These are phyloP conservation scores for Chytriomyces sp. DNA, from an alignment of 192 early-diverging fungal species.

Conservation along the genomic window DNA sequence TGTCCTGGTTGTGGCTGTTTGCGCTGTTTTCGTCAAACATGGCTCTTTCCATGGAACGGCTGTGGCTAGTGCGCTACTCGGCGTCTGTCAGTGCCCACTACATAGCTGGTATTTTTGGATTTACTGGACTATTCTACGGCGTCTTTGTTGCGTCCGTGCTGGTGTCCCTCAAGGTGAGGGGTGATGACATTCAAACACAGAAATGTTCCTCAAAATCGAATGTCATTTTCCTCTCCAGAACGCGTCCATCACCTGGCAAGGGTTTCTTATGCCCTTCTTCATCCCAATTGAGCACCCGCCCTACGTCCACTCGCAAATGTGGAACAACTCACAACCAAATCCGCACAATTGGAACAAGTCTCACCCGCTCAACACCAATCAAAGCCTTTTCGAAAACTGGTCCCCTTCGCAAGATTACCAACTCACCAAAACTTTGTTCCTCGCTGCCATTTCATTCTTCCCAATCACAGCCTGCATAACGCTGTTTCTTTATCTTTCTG, in stretches of 20 bases:
- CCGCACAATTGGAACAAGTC: not conserved
- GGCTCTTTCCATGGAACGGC: not conserved
- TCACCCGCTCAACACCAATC: not conserved
- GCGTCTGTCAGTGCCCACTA: not conserved
- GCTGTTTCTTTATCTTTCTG: not conserved
- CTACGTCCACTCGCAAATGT: not conserved
- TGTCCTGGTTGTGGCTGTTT: not conserved
- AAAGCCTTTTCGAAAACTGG: not conserved
- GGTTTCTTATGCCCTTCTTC: not conserved
- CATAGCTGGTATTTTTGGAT: not conserved
- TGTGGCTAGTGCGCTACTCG: not conserved
- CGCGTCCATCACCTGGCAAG: not conserved
- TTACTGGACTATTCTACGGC: not conserved
- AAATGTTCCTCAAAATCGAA: not conserved
- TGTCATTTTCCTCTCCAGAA: not conserved
- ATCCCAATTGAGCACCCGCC: not conserved
- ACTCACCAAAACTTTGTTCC: too few relatives aligned
- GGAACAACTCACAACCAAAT: not conserved
- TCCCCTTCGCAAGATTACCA: too few relatives aligned
- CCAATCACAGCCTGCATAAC: not conserved
- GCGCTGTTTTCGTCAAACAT: not conserved
- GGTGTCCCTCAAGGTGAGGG: not conserved
- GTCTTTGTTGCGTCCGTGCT: not conserved
- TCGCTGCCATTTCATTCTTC: not conserved
- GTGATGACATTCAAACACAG: not conserved